Evolutionary conservation across 495 filamentous ascomycete genomes (phyloP), one percentile per base, ranked within the genome.

Genomic region (Evansstolkia leycettana): DNA sequence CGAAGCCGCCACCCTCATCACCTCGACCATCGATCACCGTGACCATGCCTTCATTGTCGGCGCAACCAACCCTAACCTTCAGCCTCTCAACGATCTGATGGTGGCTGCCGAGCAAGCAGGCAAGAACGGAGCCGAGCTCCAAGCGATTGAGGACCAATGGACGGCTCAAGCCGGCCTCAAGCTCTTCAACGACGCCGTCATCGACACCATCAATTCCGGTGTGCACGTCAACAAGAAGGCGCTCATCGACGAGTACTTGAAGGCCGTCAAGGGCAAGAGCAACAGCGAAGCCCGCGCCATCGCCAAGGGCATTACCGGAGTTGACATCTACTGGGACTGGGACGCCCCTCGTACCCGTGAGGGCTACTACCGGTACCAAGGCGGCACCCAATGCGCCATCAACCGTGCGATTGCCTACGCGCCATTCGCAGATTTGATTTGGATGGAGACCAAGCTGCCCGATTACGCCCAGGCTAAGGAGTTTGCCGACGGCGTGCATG

Each of bases 371-470:
- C 69, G 90, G 28, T 79, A 94, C 54, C 63, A 82, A 57, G 90
- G 92, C 39, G 90, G 90, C 37, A 93, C 84, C 45, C 78, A 85
- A 51, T 94, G 85, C 52, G 84, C 85, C 18, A 70, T 98, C 47
- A 94, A 93, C 68, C 76, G 90, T 24, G 90, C 85, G 3, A 62
- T 92, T 28, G 84, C 90, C 2, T 98, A 87, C 52, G 92, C 86
- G 2, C 92, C 90, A 7, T 95, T 93, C 63, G 78, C 80, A 31
- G 90, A 98, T 51, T 70, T 93, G 47, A 84, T 98, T 58, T 98
- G 90, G 90, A 98, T 98, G 90, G 90, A 98, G 75, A 84, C 77
- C 67, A 94, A 94, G 62, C 68, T 94, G 37, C 90, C 90, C 29
- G 90, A 96, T 56, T 96, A 76, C 61, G 60, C 67, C 28, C 90